Conservation (phyloP, 2,329 filamentous ascomycete genomes). For the Pseudogymnoascus sp. region DNA sequence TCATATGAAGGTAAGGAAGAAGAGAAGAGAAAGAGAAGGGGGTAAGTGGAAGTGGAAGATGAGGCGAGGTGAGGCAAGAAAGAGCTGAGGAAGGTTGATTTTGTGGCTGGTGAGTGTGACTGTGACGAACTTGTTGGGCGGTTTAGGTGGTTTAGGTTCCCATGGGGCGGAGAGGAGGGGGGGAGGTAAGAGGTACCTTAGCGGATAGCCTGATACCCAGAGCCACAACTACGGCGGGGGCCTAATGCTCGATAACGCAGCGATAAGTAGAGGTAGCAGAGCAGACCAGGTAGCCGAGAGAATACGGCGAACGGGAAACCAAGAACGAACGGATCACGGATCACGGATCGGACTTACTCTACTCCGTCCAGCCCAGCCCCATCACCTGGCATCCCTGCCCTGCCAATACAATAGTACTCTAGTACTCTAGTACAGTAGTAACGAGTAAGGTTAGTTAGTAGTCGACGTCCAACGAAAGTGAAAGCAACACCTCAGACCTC, state of each 20-base stretch:
- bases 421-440: no score
- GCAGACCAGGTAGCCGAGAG: neutral
- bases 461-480: conserved; percentile 6
- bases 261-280: neutral
- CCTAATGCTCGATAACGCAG: neutral
- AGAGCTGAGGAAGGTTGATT: neutral
- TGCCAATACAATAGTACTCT: no score
- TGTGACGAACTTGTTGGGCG: no score
- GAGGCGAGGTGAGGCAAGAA: neutral
- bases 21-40: neutral
- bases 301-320: neutral
- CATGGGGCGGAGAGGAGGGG: neutral
- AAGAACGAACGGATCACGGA: neutral
- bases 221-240: neutral
- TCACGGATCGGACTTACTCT: neutral
- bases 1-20: neutral
- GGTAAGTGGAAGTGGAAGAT: neutral
- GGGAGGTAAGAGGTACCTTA: neutral
- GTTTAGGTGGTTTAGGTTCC: neutral
- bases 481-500: conserved; percentile 4
- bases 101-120: neutral
- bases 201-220: no score
- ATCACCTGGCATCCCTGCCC: neutral
- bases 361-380: neutral
- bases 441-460: no score